Evolutionary conservation across 805 yeast species (phyloP), one percentile per base, ranked within the genome.

Genomic region (Ogataea chonburiensis): DNA sequence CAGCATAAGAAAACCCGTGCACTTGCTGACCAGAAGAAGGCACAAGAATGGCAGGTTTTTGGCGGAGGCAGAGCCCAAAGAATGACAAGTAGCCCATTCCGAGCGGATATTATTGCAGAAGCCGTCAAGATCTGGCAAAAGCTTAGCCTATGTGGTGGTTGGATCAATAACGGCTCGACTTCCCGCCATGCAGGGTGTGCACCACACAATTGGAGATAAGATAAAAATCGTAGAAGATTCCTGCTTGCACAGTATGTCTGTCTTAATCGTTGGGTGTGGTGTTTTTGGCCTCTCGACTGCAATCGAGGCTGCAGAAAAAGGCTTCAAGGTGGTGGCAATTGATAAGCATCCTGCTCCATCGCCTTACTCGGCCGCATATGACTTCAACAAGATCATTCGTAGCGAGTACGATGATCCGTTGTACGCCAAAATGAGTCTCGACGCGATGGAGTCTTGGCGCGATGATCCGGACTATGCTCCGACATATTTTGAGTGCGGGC

Each of bases 271-370:
- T 22, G 61, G 63, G 2, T 67, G 70, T 47, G 75, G 76, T 2
- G 70, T 68, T 2, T 68, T 68, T 53, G 76, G 76, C 1, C 61
- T 71, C 1, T 63, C 74, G 5, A 61, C 74, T 0, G 69, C 72
- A 7, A 50, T 64, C 4, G 64, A 67, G 19, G 49, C 68, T 3
- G 59, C 61, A 1, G 40, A 49, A 18, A 47, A 51, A 13, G 68
- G 60, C 8, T 47, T 56, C 28, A 39, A 53, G 5, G 66, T 67
- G 10, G 49, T 56, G 0, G 69, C 66, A 2, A 47, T 68, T n/a
- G 74, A 70, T 49, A 56, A 60, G 7, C 58, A 60, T 40, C 54
- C 61, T 7, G 62, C 67, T 1, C 76, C 76, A 4, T 68, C 74
- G 2, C 64, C 66, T 2, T 55, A 60, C 52, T 66, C 75, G 3